phyloP scores from a whole-genome alignment of 192 early-diverging fungal genomes.

The Coemansia sp. region DNA sequence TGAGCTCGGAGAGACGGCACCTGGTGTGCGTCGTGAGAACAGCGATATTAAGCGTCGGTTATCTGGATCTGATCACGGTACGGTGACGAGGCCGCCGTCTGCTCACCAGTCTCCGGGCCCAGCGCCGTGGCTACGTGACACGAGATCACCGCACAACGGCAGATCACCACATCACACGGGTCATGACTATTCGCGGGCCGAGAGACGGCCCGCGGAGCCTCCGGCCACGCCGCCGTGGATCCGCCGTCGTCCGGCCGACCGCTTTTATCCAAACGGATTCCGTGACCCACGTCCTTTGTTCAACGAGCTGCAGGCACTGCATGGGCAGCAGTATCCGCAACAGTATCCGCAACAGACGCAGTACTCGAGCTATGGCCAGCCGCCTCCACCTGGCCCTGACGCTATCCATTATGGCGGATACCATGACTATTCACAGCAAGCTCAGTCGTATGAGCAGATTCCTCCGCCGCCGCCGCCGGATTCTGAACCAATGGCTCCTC shows the following conservation, averaged over 20 bases:
- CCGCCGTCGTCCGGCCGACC: conserved; percentile 28
- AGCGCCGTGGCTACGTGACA: conserved; percentile 34
- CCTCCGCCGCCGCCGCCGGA: conserved; percentile 12
- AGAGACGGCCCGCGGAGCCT: conserved; percentile 9
- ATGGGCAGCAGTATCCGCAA: background rate
- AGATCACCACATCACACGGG: conserved; percentile 13
- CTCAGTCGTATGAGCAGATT: conserved; percentile 9
- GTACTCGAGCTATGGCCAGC: conserved; percentile 3
- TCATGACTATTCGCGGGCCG: conserved; percentile 11
- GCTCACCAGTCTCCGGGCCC: conserved; percentile 19
- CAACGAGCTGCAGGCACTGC: background rate
- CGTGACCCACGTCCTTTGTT: conserved; percentile 10
- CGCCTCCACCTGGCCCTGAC: background rate
- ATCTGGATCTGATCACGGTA: conserved; percentile 6
- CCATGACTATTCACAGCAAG: conserved; percentile 8
- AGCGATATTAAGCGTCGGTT: background rate
- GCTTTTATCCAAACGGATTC: conserved; percentile 20
- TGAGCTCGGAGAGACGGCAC: conserved; percentile 75
- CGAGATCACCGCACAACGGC: conserved; percentile 9
- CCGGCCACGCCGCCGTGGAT: conserved; percentile 47
- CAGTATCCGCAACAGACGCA: background rate
- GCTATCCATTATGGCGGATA: conserved; percentile 1
- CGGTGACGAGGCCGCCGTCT: background rate
- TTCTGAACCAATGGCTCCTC: conserved; percentile 2
- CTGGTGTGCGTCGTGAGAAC: background rate